A percentile compares a stretch with the other conserved stretches of the same genome.
Evolutionary conservation across 2,329 filamentous ascomycete genomes (phyloP).

Genomic region (Claviceps humidiphila): DNA sequence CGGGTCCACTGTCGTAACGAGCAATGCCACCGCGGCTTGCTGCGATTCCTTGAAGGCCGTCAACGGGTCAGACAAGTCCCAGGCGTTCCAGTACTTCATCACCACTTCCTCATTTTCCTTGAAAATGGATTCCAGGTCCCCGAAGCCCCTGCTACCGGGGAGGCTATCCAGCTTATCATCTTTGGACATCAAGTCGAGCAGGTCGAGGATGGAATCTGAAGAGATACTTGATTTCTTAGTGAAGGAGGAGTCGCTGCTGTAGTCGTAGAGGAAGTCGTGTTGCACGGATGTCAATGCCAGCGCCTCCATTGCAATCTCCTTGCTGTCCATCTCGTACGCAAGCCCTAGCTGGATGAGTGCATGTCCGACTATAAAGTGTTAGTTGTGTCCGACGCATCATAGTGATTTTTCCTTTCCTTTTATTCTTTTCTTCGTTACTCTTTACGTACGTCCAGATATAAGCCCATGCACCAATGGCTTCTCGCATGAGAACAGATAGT

Average conservation of each 20-base stretch:
- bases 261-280: constrained; percentile 49
- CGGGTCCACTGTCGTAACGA: constrained; percentile 46
- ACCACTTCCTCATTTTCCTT: constrained; percentile 54
- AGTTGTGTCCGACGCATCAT: constrained; percentile 5
- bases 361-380: constrained; percentile 53
- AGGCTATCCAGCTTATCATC: constrained; percentile 60
- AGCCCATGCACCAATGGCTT: constrained; percentile 71
- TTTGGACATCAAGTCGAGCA: constrained; percentile 53
- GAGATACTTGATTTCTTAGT: constrained; percentile 48
- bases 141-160: constrained; percentile 42
- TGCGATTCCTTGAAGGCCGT: constrained; percentile 63
- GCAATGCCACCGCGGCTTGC: constrained; percentile 44
- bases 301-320: constrained; percentile 80
- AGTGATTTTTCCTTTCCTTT: not conserved
- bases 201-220: constrained; percentile 50
- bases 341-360: constrained; percentile 94
- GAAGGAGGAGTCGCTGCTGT: constrained; percentile 60
- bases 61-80: constrained; percentile 57
- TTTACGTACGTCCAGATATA: constrained; percentile 58
- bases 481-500: constrained; percentile 63
- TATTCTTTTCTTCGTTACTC: not conserved
- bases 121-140: constrained; percentile 57
- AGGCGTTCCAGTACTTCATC: constrained; percentile 84
- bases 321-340: constrained; percentile 75
- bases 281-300: constrained; percentile 52